Evolutionary conservation across 1,284 basidiomycete genomes (phyloP), one percentile per base, ranked within the genome.

Genomic region (Tilletia indica): DNA sequence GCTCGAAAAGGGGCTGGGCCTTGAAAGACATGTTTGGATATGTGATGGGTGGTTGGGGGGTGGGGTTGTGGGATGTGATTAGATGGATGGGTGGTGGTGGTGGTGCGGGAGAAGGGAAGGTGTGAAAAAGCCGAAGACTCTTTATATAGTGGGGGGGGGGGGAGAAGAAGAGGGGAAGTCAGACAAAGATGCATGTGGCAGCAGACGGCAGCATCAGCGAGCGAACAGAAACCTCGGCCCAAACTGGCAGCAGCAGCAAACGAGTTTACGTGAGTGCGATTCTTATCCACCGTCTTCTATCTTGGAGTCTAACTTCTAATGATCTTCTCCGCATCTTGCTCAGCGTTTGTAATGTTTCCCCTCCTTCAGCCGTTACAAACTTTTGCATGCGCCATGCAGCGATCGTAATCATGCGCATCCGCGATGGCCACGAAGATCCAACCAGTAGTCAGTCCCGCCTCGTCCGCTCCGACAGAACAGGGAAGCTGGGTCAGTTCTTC

Each of bases 91-190:
- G 56, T 8, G 51, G n/a, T 54, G 51, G 51, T 54, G 51, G 51
- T 39, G 61, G 61, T 64, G 61, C 31, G 61, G 61, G 39, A 11
- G 61, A 39, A 19, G 61, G 51, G 9, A 42, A n/a, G 61, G 21
- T 14, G 39, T 19, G 31, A 6, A 64, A 38, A 39, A 19, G 51
- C 51, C 16, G 6, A 19, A n/a, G 51, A 19, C 51, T 82, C 92
- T 92, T 42, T 42, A 12, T 48, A 48, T 48, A 31, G 6, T 16
- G 38, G 38, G 45, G 45, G 14, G 45, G 19, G 42, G 68, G 42
- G 68, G 75, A 92, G 92, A 92, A 92, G 93, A 78, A 93, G 92
- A 76, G 89, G 42, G 42, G 42, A 91, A 92, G 70, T 68, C 68
- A 54, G 67, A 68, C 4, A 69, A 69, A 48, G 67, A 63, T 21